Evolutionary conservation across 345 rosid species (phyloP).

Genomic region (Citrus hindsii): DNA sequence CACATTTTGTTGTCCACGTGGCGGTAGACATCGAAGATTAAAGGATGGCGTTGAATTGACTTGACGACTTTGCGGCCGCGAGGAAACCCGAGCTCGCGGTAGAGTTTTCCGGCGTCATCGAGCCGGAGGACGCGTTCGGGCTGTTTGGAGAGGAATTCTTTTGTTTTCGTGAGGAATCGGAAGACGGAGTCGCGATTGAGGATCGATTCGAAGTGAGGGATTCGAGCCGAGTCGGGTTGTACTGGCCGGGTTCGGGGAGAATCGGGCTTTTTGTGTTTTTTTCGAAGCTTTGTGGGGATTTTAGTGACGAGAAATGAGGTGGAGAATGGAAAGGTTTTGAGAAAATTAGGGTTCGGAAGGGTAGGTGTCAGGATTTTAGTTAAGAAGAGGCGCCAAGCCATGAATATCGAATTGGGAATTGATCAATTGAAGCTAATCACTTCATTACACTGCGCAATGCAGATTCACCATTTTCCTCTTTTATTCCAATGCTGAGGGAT

Average conservation of each 20-base stretch:
- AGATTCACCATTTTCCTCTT: no score
- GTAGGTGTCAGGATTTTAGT: constrained; percentile 9
- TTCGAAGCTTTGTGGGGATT: constrained; percentile 53
- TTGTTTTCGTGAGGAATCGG: constrained; percentile 63
- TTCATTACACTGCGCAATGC: no score
- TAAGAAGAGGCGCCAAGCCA: constrained; percentile 47
- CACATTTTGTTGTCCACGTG: constrained; percentile 1
- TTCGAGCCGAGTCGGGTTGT: constrained; percentile 45
- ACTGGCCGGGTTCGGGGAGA: constrained; percentile 66
- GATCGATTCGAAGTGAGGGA: constrained; percentile 52
- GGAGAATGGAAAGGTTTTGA: constrained; percentile 39
- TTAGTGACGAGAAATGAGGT: constrained; percentile 86
- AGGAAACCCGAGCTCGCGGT: constrained; percentile 83
- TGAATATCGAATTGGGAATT: neutral
- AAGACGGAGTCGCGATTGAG: constrained; percentile 60
- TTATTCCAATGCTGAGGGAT: no score
- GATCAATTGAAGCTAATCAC: no score
- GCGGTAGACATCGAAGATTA: neutral
- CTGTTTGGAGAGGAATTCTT: constrained; percentile 60
- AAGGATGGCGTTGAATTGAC: constrained; percentile 1
- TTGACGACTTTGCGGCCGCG: constrained; percentile 27
- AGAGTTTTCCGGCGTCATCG: constrained; percentile 77
- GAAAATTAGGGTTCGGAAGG: neutral
- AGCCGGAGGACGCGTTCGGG: constrained; percentile 65
- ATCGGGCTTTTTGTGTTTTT: constrained; percentile 47